Conservation (phyloP, 331 rosid genomes). For the Quercus lobata region DNA sequence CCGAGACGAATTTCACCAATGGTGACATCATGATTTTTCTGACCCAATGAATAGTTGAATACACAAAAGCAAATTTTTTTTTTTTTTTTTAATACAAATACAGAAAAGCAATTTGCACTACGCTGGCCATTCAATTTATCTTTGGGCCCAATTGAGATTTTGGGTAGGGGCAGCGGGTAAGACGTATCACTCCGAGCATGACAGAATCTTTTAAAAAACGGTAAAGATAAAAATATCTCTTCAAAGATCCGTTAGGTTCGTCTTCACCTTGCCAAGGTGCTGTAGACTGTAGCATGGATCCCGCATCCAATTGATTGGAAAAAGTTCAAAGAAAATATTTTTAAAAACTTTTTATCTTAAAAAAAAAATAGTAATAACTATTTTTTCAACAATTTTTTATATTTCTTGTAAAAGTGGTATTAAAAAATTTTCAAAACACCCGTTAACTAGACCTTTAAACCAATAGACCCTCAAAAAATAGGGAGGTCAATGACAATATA, state of each 20-base stretch:
- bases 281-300: no score
- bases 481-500: background rate
- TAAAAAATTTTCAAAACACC: rapidly evolving
- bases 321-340: no score
- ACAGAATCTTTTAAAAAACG: background rate
- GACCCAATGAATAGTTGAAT: background rate
- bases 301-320: no score
- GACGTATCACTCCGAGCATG: no score
- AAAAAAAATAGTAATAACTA: no score
- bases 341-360: no score
- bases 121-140: background rate
- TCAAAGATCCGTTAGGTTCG: background rate
- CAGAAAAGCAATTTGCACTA: background rate
- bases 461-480: background rate
- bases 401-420: rapidly evolving
- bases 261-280: background rate
- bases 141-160: no score
- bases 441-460: no score
- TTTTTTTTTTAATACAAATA: no score
- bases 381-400: no score
- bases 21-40: background rate
- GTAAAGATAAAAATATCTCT: background rate
- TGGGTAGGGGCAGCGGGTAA: no score
- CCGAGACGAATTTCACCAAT: background rate
- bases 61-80: background rate